Evolutionary conservation across 805 yeast species (phyloP).

Genomic region (Teunomyces cretensis): DNA sequence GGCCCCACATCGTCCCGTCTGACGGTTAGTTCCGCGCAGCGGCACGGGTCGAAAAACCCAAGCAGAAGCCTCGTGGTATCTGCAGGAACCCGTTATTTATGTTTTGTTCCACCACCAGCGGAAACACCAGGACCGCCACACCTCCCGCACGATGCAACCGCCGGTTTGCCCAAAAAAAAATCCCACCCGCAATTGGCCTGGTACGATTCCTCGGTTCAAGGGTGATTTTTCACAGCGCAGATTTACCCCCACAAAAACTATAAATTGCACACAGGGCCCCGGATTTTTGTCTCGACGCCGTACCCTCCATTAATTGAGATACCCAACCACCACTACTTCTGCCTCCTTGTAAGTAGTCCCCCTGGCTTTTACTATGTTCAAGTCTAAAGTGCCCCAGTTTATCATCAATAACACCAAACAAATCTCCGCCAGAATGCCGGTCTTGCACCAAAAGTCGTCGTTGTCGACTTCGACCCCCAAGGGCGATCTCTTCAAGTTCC

Average conservation of each 20-base stretch:
- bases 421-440: slow-evolving; percentile 8
- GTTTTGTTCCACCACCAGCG: too few species aligned
- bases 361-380: slow-evolving; percentile 7
- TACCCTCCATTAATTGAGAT: too few species aligned
- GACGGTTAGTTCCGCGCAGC: too few species aligned
- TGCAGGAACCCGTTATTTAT: too few species aligned
- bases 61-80: too few species aligned
- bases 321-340: background rate
- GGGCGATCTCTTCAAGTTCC: slow-evolving; percentile 73
- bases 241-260: background rate
- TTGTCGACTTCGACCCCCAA: slow-evolving; percentile 33
- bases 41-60: too few species aligned
- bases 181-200: background rate
- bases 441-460: slow-evolving; percentile 7
- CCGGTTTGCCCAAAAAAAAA: too few species aligned
- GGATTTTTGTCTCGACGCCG: background rate
- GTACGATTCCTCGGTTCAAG: slow-evolving; percentile 1
- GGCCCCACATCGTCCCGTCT: too few species aligned
- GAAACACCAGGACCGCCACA: too few species aligned
- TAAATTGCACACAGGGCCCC: background rate
- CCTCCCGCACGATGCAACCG: too few species aligned
- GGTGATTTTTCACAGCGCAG: slow-evolving; percentile 2
- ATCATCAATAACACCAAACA: slow-evolving; percentile 2
- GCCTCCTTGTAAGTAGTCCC: background rate
- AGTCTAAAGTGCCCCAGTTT: slow-evolving; percentile 4